Evolutionary conservation across 352 stramenopile species (phyloP).

Genomic region (Globisporangium polare): DNA sequence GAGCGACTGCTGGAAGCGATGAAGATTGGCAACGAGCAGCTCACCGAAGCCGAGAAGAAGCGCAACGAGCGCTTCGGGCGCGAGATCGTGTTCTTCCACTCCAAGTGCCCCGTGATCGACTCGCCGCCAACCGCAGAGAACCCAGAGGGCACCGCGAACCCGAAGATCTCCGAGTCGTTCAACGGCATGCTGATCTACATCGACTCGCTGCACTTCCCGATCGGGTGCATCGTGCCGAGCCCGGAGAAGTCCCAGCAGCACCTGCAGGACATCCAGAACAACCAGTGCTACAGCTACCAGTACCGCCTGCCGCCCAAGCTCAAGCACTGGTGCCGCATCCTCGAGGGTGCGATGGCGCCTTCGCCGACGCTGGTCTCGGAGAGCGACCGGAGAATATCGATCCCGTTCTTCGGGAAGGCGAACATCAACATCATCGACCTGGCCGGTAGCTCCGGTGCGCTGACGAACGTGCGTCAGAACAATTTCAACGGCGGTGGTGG

Average conservation of each 20-base stretch:
- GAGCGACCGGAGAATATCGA: constrained; percentile 62
- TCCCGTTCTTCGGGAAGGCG: constrained; percentile 77
- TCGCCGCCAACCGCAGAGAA: constrained; percentile 37
- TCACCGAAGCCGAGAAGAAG: constrained; percentile 75
- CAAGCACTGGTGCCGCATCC: constrained; percentile 48
- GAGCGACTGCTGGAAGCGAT: constrained; percentile 90
- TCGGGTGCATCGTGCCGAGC: constrained; percentile 68
- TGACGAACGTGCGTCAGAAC: constrained; percentile 63
- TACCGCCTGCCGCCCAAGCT: constrained; percentile 55
- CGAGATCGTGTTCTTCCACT: constrained; percentile 83
- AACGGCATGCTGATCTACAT: constrained; percentile 69
- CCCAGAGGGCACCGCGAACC: constrained; percentile 38
- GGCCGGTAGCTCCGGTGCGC: constrained; percentile 38
- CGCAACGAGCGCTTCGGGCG: constrained; percentile 80
- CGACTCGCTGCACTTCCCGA: constrained; percentile 71
- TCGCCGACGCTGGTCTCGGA: constrained; percentile 46
- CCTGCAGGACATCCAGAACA: constrained; percentile 79
- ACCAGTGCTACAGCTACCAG: constrained; percentile 85
- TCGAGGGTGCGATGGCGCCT: constrained; percentile 44
- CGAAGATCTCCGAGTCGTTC: constrained; percentile 57
- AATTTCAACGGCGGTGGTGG: constrained; percentile 33
- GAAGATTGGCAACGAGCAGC: constrained; percentile 54
- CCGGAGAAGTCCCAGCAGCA: constrained; percentile 69
- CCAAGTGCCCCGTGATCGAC: constrained; percentile 49
- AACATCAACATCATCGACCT: constrained; percentile 87